A percentile compares a stretch with the other conserved stretches of the same genome.
These are phyloP conservation scores for Cutaneotrichosporon sp. DNA, from an alignment of 1,284 basidiomycete genomes.

Conservation along the genomic window DNA sequence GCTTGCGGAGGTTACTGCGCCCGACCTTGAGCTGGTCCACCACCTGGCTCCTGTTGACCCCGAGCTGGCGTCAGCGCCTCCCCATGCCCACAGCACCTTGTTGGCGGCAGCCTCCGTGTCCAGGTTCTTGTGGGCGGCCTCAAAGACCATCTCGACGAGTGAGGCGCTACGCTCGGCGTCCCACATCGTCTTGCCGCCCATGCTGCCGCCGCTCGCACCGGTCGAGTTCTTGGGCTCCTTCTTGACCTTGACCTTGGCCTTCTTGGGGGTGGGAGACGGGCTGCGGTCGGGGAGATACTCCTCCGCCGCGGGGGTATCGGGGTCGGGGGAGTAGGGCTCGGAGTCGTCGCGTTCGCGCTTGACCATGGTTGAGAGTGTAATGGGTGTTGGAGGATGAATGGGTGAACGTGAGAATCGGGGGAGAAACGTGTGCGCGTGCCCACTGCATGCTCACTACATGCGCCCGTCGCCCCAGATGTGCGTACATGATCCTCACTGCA, in stretches of 20 bases:
- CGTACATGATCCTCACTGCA: background rate
- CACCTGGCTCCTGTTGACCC: slow-evolving; percentile 12
- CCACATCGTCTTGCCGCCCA: slow-evolving; percentile 19
- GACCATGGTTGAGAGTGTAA: background rate
- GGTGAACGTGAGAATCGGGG: background rate
- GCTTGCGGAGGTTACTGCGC: slow-evolving; percentile 12
- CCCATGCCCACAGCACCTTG: background rate
- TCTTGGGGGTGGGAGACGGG: background rate
- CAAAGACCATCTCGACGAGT: slow-evolving; percentile 8
- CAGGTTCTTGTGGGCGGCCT: background rate
- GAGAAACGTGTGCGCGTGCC: no score
- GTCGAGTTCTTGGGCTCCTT: background rate
- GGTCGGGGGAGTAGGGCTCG: background rate
- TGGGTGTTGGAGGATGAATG: background rate
- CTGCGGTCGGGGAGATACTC: background rate
- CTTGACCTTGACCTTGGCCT: background rate
- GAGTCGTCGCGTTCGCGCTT: background rate
- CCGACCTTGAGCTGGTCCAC: slow-evolving; percentile 17
- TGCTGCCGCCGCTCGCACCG: background rate
- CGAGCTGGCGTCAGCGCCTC: slow-evolving; percentile 8
- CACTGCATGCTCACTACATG: background rate
- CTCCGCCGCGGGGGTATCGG: background rate
- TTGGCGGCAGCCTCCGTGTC: slow-evolving; percentile 5
- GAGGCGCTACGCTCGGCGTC: background rate
- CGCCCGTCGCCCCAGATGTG: background rate